Base-by-base conservation (phyloP, 2,329 filamentous ascomycete species). In the Microsporum ferrugineum region DNA sequence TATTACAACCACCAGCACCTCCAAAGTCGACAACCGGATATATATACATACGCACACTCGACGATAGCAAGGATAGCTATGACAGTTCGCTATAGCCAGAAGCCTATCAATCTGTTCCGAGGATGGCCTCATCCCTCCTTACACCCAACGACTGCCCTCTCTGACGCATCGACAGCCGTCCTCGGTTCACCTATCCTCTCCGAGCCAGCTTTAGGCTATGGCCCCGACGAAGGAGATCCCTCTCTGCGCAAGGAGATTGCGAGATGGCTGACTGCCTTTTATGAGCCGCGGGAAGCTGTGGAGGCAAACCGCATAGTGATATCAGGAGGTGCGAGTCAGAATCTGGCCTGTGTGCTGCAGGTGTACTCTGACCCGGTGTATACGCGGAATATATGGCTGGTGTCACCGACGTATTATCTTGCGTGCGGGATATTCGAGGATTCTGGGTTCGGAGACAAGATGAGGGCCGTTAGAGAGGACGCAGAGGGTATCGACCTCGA, bases 371-470 rank as follows among this genome's bases (percentile, higher is more conserved):
- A 96, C 71, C 88, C 89, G 0, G 73, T 78, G 1, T 87, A 85
- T 68, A 96, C 91, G 0, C 78, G 82, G 53, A 84, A 84, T 65
- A 79, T 95, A 7, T 96, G 89, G 88, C 82, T 91, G 73, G 84
- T 91, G 1, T 84, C 87, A 23, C 91, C 91, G 3, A 87, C 87
- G 55, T 96, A 95, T 71, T 88, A 89, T 73, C 78, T 95, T n/a
- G 88, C 86, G 0, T 91, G 88, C 68, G 81, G 86, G n/a, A 88
- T 95, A 61, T 91, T 96, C 68, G 85, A 88, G 62, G 91, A 96
- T 73, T 80, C 85, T 3, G 88, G 89, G 0, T 90, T 95, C 66
- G 77, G 78, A 3, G 81, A 81, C 2, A 82, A 84, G 39, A 70
- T 95, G 69, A 80, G 80, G 57, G 87, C 84, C 1, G 81, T 91